These are phyloP conservation scores for Firmiana major DNA, from an alignment of 345 rosid species.

Conservation along the genomic window DNA sequence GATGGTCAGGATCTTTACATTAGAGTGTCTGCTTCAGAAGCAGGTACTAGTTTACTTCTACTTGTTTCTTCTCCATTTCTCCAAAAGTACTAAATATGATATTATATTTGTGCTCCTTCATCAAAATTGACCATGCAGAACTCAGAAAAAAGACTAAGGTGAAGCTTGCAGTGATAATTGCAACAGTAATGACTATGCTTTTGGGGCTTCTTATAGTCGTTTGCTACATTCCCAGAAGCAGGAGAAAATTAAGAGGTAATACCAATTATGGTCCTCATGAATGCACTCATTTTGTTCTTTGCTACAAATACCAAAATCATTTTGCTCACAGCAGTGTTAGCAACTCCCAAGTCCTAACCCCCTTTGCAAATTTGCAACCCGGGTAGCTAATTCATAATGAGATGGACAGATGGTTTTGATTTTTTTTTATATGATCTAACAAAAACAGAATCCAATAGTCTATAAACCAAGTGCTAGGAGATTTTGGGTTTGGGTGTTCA, in stretches of 20 bases:
- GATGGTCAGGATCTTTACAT: background rate
- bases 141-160: background rate
- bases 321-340: background rate
- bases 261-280: background rate
- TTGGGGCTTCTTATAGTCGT: background rate
- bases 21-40: conserved; percentile 11
- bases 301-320: background rate
- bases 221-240: background rate
- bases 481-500: no score
- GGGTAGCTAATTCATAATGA: no score
- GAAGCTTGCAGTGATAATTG: background rate
- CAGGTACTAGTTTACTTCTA: background rate
- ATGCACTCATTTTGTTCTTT: background rate
- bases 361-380: no score
- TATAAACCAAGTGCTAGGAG: no score
- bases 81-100: no score
- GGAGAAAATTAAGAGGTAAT: background rate
- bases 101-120: background rate
- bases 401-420: no score
- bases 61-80: background rate
- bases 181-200: background rate
- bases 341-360: no score
- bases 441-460: no score
- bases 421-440: no score
- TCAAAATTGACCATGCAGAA: background rate